Evolutionary conservation across 2,329 filamentous ascomycete species (phyloP).

Genomic region (Hymenoscyphus linearis): DNA sequence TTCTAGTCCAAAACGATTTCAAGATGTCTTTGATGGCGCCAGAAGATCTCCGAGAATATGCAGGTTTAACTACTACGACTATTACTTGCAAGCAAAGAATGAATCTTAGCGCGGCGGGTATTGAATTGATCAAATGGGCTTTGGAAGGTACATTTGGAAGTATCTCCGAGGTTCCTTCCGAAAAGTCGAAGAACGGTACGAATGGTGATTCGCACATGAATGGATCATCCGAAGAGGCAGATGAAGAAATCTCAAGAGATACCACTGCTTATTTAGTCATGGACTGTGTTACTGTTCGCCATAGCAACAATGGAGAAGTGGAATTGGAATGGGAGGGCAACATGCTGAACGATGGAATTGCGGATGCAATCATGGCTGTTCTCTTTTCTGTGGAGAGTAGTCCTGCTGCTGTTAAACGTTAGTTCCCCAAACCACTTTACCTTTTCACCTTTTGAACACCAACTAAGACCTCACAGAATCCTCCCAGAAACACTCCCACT

Average conservation of each 20-base stretch:
- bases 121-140: slow-evolving; percentile 90
- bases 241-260: slow-evolving; percentile 56
- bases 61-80: slow-evolving; percentile 91
- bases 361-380: slow-evolving; percentile 93
- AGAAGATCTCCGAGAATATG: slow-evolving; percentile 92
- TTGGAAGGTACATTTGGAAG: slow-evolving; percentile 90
- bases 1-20: slow-evolving; percentile 95
- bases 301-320: slow-evolving; percentile 70
- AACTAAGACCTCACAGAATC: slow-evolving; percentile 42
- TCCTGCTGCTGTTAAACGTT: slow-evolving; percentile 89
- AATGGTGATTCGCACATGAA: slow-evolving; percentile 35
- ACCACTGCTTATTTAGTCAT: slow-evolving; percentile 66
- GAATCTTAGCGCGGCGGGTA: slow-evolving; percentile 78
- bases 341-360: slow-evolving; percentile 94
- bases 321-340: slow-evolving; percentile 98
- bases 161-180: slow-evolving; percentile 57
- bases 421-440: slow-evolving; percentile 31
- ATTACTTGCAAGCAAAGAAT: slow-evolving; percentile 90
- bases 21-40: slow-evolving; percentile 96
- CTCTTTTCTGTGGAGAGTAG: slow-evolving; percentile 89
- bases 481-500: slow-evolving; percentile 51
- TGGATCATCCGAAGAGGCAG: slow-evolving; percentile 47
- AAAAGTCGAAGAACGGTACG: slow-evolving; percentile 37
- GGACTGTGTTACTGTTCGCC: slow-evolving; percentile 82
- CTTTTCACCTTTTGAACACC: background rate